Base-by-base conservation (phyloP, 345 rosid genomes). In the Populus simonii region DNA sequence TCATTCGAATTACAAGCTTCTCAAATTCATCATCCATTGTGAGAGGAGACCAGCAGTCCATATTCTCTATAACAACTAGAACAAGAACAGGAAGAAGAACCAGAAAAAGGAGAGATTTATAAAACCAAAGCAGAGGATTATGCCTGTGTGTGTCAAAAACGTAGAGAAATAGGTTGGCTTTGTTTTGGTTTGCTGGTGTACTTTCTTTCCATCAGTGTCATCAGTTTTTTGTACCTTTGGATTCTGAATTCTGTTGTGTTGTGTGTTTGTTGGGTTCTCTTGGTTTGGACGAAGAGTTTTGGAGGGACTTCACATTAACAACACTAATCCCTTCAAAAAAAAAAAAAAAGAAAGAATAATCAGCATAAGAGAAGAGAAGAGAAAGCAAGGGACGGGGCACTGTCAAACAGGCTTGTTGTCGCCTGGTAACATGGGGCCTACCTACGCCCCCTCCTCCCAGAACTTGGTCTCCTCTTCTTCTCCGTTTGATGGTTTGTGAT, bases 1-100 rank as follows among this genome's bases (percentile, higher is more conserved):
- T 92, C 90, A 92, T 89, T 51, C 94, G 87, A 78, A 86, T 85
- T 8, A 88, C 87, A 45, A 92, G 94, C 85, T 92, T 92, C 87
- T 88, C 88, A 78, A 87, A 91, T 82, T 92, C 97, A 73, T 89
- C 89, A 72, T 87, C 92, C 70, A 84, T 81, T 4, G 88, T 10
- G 55, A 89, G 59, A 74, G 87, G 80, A 72, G 88, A 78, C 93
- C 93, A 92, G 68, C 77, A 85, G 86, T 92, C 90, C 97, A 92
- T 90, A 81, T 81, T 22, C 47, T n/a, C 72, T 41, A 23, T 18
- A 35, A 63, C 27, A 27, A 27, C 63, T 3, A 16, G 20, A 74
- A 59, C 15, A 49, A 59, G 66, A 69, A 59, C 15, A 59, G 1
- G 65, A 49, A 20, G 11, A 43, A 41, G 23, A 41, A 43, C 47